Evolutionary conservation across 371 early-diverging fungal species (phyloP), one percentile per base, ranked within the genome.

Genomic region (Mortierella sp.): DNA sequence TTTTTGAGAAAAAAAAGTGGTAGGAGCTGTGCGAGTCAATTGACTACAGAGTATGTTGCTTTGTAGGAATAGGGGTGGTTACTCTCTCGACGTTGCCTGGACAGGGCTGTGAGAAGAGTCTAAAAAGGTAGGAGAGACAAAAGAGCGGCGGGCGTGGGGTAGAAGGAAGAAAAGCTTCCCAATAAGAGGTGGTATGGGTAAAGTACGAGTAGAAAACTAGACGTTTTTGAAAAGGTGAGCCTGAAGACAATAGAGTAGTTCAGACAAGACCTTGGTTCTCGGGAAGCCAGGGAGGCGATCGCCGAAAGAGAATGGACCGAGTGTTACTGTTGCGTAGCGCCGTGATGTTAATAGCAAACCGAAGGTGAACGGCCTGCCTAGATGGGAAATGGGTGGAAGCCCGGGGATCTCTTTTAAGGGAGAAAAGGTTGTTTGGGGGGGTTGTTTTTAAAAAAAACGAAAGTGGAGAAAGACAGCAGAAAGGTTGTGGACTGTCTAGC

Each of bases 221-320:
- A 74, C 45, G 65, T 71, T 78, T 77, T 75, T 72, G 55, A 71
- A 83, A 70, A 84, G 81, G 77, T 65, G 81, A 74, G 88, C 76
- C 79, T 83, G 80, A 84, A 80, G 80, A 80, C 82, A 77, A 21
- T 74, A 73, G 87, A 86, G 82, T 80, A 84, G 65, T 75, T 87
- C 81, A 87, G 81, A 80, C 80, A 82, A 81, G 82, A 84, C 88
- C 83, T 86, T 80, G 87, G 80, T 79, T 80, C 80, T 84, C 82
- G 82, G 88, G 84, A 78, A 91, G 92, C 93, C 93, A 93, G 90
- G 93, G 93, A 89, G 93, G 92, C 82, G 92, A 92, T 88, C 93
- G 92, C 89, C 90, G 91, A 90, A 92, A 89, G 90, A 91, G 91
- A 90, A 91, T 89, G 85, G 90, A 91, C 83, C 89, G 84, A 78